phyloP scores from a whole-genome alignment of 176 grass and related monocot species.

The Saccharum spontaneum region DNA sequence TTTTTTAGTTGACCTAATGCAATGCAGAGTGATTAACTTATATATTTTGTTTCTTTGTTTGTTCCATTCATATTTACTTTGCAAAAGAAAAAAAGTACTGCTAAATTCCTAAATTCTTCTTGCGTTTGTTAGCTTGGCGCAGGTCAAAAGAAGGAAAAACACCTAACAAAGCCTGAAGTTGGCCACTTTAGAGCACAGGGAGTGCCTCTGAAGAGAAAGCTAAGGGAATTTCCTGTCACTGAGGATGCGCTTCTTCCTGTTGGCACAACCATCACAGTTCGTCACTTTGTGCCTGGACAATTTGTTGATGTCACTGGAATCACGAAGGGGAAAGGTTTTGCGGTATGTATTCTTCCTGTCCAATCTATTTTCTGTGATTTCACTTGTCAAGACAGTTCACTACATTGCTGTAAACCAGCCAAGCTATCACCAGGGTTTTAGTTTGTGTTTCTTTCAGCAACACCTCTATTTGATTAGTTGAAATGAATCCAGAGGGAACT shows the following conservation, averaged over 20 bases:
- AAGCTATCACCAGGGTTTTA: background rate
- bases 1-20: background rate
- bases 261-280: conserved; percentile 73
- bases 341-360: conserved; percentile 47
- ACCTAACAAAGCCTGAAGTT: conserved; percentile 86
- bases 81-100: background rate
- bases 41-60: conserved; percentile 30
- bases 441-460: background rate
- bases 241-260: conserved; percentile 96
- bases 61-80: conserved; percentile 4
- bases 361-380: background rate
- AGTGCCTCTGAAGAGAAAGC: conserved; percentile 87
- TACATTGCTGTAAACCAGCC: conserved; percentile 1
- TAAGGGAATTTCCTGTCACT: conserved; percentile 92
- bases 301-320: conserved; percentile 91
- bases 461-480: background rate
- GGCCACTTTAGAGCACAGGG: conserved; percentile 88
- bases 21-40: background rate
- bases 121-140: conserved; percentile 73
- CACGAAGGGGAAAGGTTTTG: conserved; percentile 94
- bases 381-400: background rate
- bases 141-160: conserved; percentile 99
- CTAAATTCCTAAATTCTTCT: conserved; percentile 29
- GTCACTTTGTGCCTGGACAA: conserved; percentile 95
- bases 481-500: background rate